A percentile compares a stretch with the other conserved stretches of the same genome.
These are phyloP conservation scores for Trichoderma pleuroti DNA, from an alignment of 2,329 filamentous ascomycete species.

Conservation along the genomic window DNA sequence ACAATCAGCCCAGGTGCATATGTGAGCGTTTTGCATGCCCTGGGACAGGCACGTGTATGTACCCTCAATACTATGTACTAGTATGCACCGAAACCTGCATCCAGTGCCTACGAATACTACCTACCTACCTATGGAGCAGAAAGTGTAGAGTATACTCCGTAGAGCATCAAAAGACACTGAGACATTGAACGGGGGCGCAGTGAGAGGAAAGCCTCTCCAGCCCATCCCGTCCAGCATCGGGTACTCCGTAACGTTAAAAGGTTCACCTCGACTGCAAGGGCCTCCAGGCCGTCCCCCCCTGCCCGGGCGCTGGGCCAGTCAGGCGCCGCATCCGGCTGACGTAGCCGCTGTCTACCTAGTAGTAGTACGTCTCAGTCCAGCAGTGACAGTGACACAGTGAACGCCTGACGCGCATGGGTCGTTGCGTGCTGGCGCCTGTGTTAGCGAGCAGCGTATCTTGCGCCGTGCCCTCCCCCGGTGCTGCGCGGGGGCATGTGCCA, in stretches of 20 bases:
- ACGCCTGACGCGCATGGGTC: slow-evolving; percentile 14
- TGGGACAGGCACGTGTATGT: not conserved
- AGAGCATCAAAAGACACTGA: not conserved
- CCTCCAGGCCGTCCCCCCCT: not conserved
- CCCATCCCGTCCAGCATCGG: not conserved
- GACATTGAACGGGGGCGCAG: not conserved
- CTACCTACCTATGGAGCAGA: no score
- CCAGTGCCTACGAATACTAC: no score
- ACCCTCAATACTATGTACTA: not conserved
- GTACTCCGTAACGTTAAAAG: slow-evolving; percentile 6
- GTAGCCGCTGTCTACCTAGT: slow-evolving; percentile 4
- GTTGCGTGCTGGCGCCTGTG: slow-evolving; percentile 11
- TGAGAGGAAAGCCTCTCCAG: not conserved
- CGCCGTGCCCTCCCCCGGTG: not conserved
- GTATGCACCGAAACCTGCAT: no score
- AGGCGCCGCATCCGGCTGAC: slow-evolving; percentile 2
- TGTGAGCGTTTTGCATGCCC: not conserved
- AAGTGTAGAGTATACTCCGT: not conserved
- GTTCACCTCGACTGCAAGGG: not conserved
- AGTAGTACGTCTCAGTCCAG: not conserved
- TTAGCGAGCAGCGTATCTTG: slow-evolving; percentile 12
- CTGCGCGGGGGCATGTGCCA: not conserved
- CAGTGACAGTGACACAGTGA: not conserved
- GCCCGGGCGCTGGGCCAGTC: not conserved
- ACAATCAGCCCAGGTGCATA: not conserved